Evolutionary conservation across 2,329 filamentous ascomycete genomes (phyloP).

Genomic region (Cercospora janseana): DNA sequence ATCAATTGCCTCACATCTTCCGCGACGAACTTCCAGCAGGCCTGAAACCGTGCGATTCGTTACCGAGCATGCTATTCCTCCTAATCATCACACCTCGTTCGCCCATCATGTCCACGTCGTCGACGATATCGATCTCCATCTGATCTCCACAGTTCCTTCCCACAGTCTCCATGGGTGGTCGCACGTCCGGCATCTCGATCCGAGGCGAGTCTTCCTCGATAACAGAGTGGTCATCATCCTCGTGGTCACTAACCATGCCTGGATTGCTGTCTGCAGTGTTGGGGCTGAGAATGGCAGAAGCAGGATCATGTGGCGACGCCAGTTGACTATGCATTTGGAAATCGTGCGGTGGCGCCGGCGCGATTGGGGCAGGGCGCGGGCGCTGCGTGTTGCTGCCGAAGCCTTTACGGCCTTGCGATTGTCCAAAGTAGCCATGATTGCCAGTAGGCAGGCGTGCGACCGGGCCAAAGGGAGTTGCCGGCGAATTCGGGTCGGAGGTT

Average conservation of each 20-base stretch:
- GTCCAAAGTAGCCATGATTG: conserved; percentile 21
- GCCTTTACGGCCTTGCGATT: conserved; percentile 34
- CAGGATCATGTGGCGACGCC: conserved; percentile 33
- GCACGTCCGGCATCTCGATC: conserved; percentile 30
- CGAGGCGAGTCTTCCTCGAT: conserved; percentile 34
- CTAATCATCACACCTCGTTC: conserved; percentile 38
- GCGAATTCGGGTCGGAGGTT: conserved; percentile 26
- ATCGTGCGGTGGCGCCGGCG: conserved; percentile 21
- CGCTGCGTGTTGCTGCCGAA: conserved; percentile 27
- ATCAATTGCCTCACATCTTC: conserved; percentile 24
- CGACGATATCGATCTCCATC: conserved; percentile 39
- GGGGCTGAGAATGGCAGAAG: conserved; percentile 43
- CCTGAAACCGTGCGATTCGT: conserved; percentile 25
- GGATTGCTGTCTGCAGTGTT: conserved; percentile 51
- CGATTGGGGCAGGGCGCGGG: conserved; percentile 36
- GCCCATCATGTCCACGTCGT: conserved; percentile 35
- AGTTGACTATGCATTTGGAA: conserved; percentile 27
- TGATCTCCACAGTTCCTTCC: conserved; percentile 31
- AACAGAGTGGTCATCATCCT: conserved; percentile 47
- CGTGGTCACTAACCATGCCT: conserved; percentile 51
- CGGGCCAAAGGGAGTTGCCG: conserved; percentile 20
- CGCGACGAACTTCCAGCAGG: conserved; percentile 26
- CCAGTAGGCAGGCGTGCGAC: conserved; percentile 23
- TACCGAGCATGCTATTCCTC: conserved; percentile 34
- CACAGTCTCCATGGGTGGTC: conserved; percentile 25